phyloP scores from a whole-genome alignment of 768 basidiomycete genomes.

The Termitomyces sp. region DNA sequence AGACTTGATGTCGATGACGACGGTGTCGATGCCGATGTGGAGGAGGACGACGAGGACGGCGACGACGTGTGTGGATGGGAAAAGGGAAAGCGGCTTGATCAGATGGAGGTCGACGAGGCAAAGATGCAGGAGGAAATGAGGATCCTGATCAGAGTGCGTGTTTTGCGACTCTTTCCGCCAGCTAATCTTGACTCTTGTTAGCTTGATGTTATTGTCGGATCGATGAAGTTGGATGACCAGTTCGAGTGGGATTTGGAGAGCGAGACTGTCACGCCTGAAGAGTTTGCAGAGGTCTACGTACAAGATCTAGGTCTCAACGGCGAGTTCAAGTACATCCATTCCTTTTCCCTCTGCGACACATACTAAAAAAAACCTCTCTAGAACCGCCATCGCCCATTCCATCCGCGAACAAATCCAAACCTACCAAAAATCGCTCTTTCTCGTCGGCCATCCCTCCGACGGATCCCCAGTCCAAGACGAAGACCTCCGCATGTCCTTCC shows the following conservation, averaged over 20 bases:
- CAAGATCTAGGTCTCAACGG: slow-evolving; percentile 86
- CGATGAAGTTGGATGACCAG: slow-evolving; percentile 91
- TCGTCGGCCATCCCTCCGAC: slow-evolving; percentile 84
- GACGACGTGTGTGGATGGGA: not conserved
- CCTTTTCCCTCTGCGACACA: not conserved
- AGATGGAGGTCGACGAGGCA: slow-evolving; percentile 64
- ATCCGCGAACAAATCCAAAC: slow-evolving; percentile 94
- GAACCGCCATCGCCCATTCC: slow-evolving; percentile 92
- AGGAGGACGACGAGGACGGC: slow-evolving; percentile 23
- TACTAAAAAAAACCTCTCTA: slow-evolving; percentile 23
- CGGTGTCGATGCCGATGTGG: slow-evolving; percentile 25
- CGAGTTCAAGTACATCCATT: slow-evolving; percentile 78
- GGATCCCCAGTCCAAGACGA: slow-evolving; percentile 81
- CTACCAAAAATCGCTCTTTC: slow-evolving; percentile 88
- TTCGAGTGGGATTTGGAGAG: slow-evolving; percentile 98
- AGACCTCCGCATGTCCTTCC: slow-evolving; percentile 85
- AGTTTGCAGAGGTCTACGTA: slow-evolving; percentile 85
- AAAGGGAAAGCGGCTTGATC: slow-evolving; percentile 48
- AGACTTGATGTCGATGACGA: slow-evolving; percentile 35
- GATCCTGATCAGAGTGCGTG: slow-evolving; percentile 83
- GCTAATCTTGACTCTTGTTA: slow-evolving; percentile 25
- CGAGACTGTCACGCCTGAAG: slow-evolving; percentile 77
- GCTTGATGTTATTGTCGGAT: slow-evolving; percentile 94
- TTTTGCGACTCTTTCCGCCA: not conserved
- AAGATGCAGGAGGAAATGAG: slow-evolving; percentile 81